Conservation (phyloP, 2,329 filamentous ascomycete species). For the Microsporum canis region DNA sequence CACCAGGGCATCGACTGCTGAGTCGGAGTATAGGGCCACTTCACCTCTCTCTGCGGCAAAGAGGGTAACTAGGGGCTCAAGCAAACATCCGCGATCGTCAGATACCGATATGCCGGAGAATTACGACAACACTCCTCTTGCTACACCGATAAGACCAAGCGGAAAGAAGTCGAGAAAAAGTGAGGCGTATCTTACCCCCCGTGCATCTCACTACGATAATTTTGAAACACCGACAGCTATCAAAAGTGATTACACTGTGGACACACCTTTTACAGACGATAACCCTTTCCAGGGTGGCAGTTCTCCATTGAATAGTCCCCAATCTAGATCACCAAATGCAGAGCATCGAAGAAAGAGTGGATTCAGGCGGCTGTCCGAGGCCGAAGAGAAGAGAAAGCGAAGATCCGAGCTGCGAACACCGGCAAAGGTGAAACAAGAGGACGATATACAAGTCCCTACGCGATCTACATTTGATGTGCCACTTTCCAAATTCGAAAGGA, state of each 20-base stretch:
- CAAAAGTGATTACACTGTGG: conserved; percentile 39
- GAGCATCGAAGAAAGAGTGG: conserved; percentile 43
- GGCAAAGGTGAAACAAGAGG: conserved; percentile 38
- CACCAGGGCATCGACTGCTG: conserved; percentile 36
- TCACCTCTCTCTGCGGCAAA: conserved; percentile 32
- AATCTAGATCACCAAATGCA: conserved; percentile 20
- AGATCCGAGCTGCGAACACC: conserved; percentile 24
- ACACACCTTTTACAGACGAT: conserved; percentile 69
- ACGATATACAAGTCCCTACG: conserved; percentile 43
- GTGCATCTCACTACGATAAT: conserved; percentile 13
- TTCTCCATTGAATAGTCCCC: conserved; percentile 49
- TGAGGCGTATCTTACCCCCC: conserved; percentile 26
- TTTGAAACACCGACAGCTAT: conserved; percentile 27
- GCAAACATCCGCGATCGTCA: conserved; percentile 41
- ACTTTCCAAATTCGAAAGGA: conserved; percentile 31
- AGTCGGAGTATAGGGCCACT: conserved; percentile 24
- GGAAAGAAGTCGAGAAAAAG: conserved; percentile 43
- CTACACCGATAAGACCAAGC: conserved; percentile 34
- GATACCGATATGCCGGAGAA: conserved; percentile 43
- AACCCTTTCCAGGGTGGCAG: conserved; percentile 89
- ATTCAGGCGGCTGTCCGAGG: conserved; percentile 31
- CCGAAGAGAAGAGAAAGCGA: conserved; percentile 19
- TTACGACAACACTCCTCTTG: conserved; percentile 23
- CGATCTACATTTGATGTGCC: conserved; percentile 51
- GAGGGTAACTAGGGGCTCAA: conserved; percentile 38